A percentile compares a stretch with the other conserved stretches of the same genome.
Evolutionary conservation across 345 rosid genomes (phyloP).

Genomic region (Euphorbia lathyris): DNA sequence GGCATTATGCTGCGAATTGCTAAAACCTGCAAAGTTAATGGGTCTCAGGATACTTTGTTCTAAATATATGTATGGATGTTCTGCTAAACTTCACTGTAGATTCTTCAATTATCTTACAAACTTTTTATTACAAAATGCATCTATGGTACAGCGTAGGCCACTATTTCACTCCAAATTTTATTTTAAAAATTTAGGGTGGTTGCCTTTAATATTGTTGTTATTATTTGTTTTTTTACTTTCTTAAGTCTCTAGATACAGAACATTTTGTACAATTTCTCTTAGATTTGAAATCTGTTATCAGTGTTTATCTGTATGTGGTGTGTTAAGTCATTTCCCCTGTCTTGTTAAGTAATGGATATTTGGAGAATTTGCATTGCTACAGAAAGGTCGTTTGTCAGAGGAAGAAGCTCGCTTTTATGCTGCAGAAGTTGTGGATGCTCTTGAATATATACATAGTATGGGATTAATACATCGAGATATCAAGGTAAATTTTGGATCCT

Average conservation of each 20-base stretch:
- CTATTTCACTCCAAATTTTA: neutral
- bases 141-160: too few species aligned
- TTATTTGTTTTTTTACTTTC: neutral
- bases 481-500: conserved; percentile 52
- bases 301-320: neutral
- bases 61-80: too few species aligned
- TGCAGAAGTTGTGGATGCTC: conserved; percentile 94
- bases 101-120: too few species aligned
- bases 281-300: neutral
- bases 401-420: conserved; percentile 90
- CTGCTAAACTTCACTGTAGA: too few species aligned
- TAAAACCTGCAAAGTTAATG: too few species aligned
- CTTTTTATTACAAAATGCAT: too few species aligned
- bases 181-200: conserved; percentile 5
- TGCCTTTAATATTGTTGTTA: neutral
- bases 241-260: neutral
- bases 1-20: neutral
- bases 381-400: conserved; percentile 82
- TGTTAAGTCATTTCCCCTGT: neutral
- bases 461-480: conserved; percentile 97
- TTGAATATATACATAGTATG: conserved; percentile 86
- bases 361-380: conserved; percentile 23
- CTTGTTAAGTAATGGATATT: conserved; percentile 3
- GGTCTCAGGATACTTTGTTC: too few species aligned
- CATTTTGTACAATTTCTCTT: neutral